Evolutionary conservation across 441 rosid genomes (phyloP), one percentile per base, ranked within the genome.

Genomic region (Aquilaria agallochum): DNA sequence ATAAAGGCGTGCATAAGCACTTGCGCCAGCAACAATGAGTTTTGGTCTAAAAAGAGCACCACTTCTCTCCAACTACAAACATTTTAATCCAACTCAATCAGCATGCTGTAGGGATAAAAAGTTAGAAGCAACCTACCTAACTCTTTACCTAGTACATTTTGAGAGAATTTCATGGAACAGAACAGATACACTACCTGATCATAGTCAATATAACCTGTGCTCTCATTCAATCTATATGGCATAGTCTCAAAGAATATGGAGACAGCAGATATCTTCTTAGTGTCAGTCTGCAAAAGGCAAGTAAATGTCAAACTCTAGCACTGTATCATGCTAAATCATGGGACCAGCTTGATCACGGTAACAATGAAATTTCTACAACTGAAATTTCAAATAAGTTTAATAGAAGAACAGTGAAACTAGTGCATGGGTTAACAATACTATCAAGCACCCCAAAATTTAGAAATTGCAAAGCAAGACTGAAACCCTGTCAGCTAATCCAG

Each of bases 1-100:
- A 76, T 94, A 94, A 40, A 94, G 83, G 50, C 95, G 96, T 63
- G 97, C 97, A 80, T 94, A 94, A 57, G 98, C 98, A 70, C 98
- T 89, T 63, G 98, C 98, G 63, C 98, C 97, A 53, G 98, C 99
- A 62, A 94, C 97, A 65, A 94, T 83, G 67, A 94, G 89, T 73
- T 94, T 94, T 61, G 99, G 99, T 70, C 99, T 84, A 76, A 85
- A 94, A 69, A 94, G 95, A 53, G 79, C 56, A 0, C 96, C 95
- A 63, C 84, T 94, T 76, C 80, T 94, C 73, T 89, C 97, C 81
- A 94, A 50, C 97, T 90, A 88, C 70, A 79, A 71, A 68, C 40
- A 60, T 63, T 55, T 61, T 68, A 14, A 70, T 42, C 71, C 57
- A 63, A 49, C 63, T 9, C 67, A 61, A 44, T 67, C 64, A 70